Evolutionary conservation across 768 basidiomycete genomes (phyloP), one percentile per base, ranked within the genome.

Genomic region (Mycena chlorophos): DNA sequence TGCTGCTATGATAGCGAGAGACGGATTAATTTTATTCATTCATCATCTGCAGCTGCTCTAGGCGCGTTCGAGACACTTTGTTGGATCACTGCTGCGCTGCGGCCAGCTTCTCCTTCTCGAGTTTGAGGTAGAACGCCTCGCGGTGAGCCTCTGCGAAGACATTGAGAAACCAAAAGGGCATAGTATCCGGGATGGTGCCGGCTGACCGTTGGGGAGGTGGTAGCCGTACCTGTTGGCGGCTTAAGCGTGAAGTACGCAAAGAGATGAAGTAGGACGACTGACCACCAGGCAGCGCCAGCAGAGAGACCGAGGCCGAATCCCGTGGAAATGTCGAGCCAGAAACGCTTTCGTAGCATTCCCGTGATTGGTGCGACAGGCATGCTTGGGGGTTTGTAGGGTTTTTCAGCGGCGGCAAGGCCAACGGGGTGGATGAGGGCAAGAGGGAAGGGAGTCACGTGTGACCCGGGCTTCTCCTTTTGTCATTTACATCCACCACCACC

Each of bases 291-390:
- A 66, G 92, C 95, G 28, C 83, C 93, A 12, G 80, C 77, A 46
- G 84, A 77, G 52, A 87, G 61, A 25, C 93, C 94, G 49, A 96
- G 82, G 63, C 90, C 93, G 40, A 95, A 68, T 34, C 84, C 81
- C 65, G 83, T 77, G 45, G 83, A 78, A 59, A 96, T 64, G 69
- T 97, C 94, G 59, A 92, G 83, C 85, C 91, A 91, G 73, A 95
- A 85, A 66, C 86, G 80, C 76, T 95, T 96, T 77, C 94, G 89
- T 76, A 95, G 89, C 77, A 84, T 93, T 71, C 94, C 94, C 49
- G 89, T 89, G 73, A 96, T 94, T 64, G 94, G 93, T 58, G 91
- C 87, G 70, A 96, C 88, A 67, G 90, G 71, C 90, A 93, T 93
- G 62, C 60, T 30, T 22, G 14, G 26, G 31, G 19, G 5, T 31